phyloP scores from a whole-genome alignment of 2,329 filamentous ascomycete species.

The Epichloe elymi region DNA sequence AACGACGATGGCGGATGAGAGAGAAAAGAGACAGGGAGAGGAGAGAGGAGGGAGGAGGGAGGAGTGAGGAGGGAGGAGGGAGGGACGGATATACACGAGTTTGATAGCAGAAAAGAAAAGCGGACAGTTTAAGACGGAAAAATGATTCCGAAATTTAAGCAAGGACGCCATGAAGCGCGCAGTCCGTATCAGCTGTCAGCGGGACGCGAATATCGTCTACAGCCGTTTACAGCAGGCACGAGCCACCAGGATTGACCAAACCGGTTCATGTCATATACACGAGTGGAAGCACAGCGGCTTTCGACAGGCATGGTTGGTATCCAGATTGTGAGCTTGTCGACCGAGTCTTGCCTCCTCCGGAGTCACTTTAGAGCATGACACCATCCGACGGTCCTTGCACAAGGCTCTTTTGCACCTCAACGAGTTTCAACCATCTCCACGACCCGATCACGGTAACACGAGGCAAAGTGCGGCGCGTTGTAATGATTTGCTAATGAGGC shows the following conservation, averaged over 20 bases:
- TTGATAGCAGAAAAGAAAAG: conserved; percentile 1
- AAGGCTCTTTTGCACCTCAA: background rate
- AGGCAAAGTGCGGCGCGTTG: background rate
- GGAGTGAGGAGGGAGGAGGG: background rate
- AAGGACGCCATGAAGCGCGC: background rate
- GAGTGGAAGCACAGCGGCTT: background rate
- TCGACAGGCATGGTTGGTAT: background rate
- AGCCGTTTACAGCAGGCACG: conserved; percentile 2
- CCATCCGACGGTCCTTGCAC: background rate
- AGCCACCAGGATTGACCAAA: background rate
- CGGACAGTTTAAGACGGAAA: background rate
- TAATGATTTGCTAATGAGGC: background rate
- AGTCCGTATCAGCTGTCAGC: conserved; percentile 2
- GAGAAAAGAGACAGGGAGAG: background rate
- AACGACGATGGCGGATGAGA: background rate
- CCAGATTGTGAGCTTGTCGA: background rate
- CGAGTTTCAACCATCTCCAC: background rate
- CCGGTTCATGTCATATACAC: background rate
- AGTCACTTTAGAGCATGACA: background rate
- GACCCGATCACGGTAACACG: background rate
- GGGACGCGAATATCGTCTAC: conserved; percentile 1
- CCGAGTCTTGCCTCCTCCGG: background rate
- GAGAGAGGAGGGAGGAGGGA: background rate
- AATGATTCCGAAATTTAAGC: background rate
- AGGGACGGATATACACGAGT: conserved; percentile 1